A percentile compares a stretch with the other conserved stretches of the same genome.
Evolutionary conservation across 2,329 filamentous ascomycete genomes (phyloP).

Genomic region (Phialophora verrucosa): DNA sequence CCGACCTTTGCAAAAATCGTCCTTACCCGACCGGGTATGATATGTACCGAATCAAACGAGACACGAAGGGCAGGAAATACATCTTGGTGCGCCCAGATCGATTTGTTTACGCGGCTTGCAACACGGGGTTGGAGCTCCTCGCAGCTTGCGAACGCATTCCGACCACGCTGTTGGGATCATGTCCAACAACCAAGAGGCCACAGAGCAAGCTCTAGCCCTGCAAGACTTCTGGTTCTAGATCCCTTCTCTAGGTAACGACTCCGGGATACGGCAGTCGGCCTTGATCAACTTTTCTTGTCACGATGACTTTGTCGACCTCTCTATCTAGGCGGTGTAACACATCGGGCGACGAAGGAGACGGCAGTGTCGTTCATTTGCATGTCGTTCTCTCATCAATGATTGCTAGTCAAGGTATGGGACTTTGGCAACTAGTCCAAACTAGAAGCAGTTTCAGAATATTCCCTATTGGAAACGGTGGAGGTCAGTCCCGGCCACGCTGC

Average conservation of each 20-base stretch:
- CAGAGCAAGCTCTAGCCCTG: neutral
- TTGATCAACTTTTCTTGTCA: neutral
- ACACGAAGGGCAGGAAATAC: constrained; percentile 38
- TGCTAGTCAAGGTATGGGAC: neutral
- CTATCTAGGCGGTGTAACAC: neutral
- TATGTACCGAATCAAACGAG: constrained; percentile 37
- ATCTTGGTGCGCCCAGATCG: constrained; percentile 44
- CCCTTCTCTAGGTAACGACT: neutral
- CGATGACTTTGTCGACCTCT: neutral
- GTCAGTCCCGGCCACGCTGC: too few species aligned
- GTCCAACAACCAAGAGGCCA: neutral
- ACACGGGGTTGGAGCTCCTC: constrained; percentile 37
- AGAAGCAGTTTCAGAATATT: neutral
- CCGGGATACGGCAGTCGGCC: neutral
- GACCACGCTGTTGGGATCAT: constrained; percentile 9
- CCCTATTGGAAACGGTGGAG: neutral
- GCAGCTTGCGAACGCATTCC: constrained; percentile 15
- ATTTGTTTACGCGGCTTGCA: constrained; percentile 45
- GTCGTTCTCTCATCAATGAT: neutral
- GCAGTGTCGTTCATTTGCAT: neutral
- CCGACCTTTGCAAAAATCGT: constrained; percentile 40
- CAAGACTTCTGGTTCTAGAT: neutral
- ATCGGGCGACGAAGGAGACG: neutral
- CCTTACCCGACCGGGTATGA: constrained; percentile 43
- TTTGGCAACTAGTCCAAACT: neutral